These are phyloP conservation scores for Tephrocybe sp. DNA, from an alignment of 768 basidiomycete species.

Conservation along the genomic window DNA sequence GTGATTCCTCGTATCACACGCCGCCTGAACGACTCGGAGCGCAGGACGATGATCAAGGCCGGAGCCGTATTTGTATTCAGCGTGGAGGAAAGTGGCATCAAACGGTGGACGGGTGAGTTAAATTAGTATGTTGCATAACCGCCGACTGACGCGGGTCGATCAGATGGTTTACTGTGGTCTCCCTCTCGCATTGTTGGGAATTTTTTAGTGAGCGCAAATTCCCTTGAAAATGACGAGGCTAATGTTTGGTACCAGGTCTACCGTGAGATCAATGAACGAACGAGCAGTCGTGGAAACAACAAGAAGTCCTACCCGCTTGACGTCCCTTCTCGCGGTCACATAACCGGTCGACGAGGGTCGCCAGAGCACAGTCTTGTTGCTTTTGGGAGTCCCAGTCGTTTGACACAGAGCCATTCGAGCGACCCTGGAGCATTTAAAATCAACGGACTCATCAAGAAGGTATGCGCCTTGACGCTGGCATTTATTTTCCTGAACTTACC, in stretches of 20 bases:
- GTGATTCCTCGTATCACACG: slow-evolving; percentile 82
- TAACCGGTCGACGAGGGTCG: slow-evolving; percentile 37
- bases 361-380: slow-evolving; percentile 36
- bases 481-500: no score
- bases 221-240: background rate
- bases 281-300: slow-evolving; percentile 52
- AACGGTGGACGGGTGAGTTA: slow-evolving; percentile 73
- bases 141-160: slow-evolving; percentile 17
- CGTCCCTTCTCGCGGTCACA: slow-evolving; percentile 35
- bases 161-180: slow-evolving; percentile 73
- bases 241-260: no score
- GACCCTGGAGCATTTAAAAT: slow-evolving; percentile 65
- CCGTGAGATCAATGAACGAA: slow-evolving; percentile 74
- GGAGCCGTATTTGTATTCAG: slow-evolving; percentile 86
- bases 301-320: slow-evolving; percentile 54
- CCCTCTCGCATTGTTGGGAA: slow-evolving; percentile 84
- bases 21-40: slow-evolving; percentile 80
- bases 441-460: slow-evolving; percentile 84
- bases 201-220: slow-evolving; percentile 58
- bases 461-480: slow-evolving; percentile 17
- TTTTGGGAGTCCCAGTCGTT: slow-evolving; percentile 31
- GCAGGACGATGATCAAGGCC: slow-evolving; percentile 59
- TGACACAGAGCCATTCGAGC: slow-evolving; percentile 29
- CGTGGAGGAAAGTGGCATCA: slow-evolving; percentile 86
- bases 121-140: slow-evolving; percentile 8